Evolutionary conservation across 2,329 filamentous ascomycete genomes (phyloP).

Genomic region (Aspergillus viridinutans): DNA sequence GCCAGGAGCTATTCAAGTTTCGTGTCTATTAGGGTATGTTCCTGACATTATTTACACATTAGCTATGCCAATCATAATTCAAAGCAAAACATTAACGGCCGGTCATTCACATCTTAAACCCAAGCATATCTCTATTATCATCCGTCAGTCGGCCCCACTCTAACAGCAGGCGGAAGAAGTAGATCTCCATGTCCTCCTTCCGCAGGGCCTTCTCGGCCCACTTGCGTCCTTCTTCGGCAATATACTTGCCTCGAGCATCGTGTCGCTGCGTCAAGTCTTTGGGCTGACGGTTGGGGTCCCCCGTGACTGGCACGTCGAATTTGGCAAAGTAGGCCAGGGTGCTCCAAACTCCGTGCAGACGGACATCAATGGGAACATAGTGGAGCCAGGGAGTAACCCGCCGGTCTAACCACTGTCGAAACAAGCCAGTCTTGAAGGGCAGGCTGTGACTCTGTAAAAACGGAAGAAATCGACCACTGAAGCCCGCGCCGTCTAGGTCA

Average conservation of each 20-base stretch:
- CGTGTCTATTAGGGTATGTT: not conserved
- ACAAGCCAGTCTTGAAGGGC: conserved; percentile 66
- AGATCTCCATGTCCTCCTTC: conserved; percentile 74
- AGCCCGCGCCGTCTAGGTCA: conserved; percentile 65
- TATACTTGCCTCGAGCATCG: conserved; percentile 56
- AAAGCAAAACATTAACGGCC: not conserved
- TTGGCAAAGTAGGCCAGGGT: conserved; percentile 72
- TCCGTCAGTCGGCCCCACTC: conserved; percentile 71
- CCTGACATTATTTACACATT: not conserved
- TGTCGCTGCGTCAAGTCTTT: conserved; percentile 48
- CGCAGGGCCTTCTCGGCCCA: conserved; percentile 63
- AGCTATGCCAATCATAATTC: not conserved
- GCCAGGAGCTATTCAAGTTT: not conserved
- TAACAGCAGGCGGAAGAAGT: conserved; percentile 70
- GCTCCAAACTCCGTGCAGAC: conserved; percentile 69
- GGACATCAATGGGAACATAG: conserved; percentile 71
- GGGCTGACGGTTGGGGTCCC: conserved; percentile 35
- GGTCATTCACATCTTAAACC: conserved; percentile 25
- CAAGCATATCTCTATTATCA: conserved; percentile 52
- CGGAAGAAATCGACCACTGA: conserved; percentile 61
- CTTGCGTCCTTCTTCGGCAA: conserved; percentile 60
- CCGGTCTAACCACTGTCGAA: conserved; percentile 74
- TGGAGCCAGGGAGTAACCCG: conserved; percentile 73
- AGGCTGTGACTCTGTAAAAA: conserved; percentile 64
- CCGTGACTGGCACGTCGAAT: conserved; percentile 23